phyloP scores from a whole-genome alignment of 2,329 filamentous ascomycete species.

The Teratosphaeria viscida region DNA sequence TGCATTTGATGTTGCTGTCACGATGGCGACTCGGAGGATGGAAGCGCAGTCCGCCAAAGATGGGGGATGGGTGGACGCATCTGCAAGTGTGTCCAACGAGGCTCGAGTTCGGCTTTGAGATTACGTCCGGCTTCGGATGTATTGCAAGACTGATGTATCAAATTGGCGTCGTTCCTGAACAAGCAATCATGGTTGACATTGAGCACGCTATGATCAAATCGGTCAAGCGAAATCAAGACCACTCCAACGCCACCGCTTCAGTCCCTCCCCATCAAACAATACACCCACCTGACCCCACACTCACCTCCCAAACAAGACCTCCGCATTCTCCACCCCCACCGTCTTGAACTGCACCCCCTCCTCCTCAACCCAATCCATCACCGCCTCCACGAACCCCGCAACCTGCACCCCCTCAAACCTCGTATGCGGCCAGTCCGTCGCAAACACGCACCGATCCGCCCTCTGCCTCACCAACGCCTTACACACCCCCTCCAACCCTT shows the following conservation, averaged over 20 bases:
- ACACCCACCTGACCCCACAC: background rate
- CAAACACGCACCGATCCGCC: conserved; percentile 43
- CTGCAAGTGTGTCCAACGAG: too few species aligned
- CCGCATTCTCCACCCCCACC: conserved; percentile 47
- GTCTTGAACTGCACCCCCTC: conserved; percentile 31
- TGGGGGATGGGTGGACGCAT: background rate
- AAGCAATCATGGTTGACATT: too few species aligned
- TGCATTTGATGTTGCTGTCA: conserved; percentile 8
- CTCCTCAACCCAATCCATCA: conserved; percentile 43
- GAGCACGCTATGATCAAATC: too few species aligned
- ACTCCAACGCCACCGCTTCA: background rate
- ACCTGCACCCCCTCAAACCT: conserved; percentile 49
- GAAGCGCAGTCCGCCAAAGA: background rate
- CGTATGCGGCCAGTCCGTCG: conserved; percentile 56
- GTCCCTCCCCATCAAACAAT: background rate
- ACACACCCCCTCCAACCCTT: conserved; percentile 39
- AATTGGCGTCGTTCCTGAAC: too few species aligned
- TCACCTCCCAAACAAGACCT: conserved; percentile 32
- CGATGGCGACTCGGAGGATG: conserved; percentile 6
- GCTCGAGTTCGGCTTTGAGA: too few species aligned
- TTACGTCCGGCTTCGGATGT: too few species aligned
- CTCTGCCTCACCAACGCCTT: conserved; percentile 39
- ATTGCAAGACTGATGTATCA: too few species aligned
- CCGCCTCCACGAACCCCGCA: conserved; percentile 42
- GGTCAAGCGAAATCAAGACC: too few species aligned